These are phyloP conservation scores for Coemansia umbellata DNA, from an alignment of 192 early-diverging fungal species.

Conservation along the genomic window DNA sequence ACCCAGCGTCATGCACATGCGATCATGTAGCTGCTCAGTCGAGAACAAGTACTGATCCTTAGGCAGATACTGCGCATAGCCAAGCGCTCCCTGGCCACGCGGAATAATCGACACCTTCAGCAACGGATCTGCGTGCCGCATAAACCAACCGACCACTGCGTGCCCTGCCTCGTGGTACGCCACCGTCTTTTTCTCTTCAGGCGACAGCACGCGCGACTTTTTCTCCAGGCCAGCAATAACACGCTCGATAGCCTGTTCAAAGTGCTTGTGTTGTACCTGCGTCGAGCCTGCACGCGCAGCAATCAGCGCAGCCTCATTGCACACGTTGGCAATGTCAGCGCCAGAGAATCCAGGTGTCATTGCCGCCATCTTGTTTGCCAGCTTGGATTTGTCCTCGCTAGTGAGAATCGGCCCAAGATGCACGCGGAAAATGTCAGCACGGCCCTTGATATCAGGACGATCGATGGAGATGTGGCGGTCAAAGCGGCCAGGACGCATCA, in stretches of 20 bases:
- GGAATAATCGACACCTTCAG: conserved; percentile 99
- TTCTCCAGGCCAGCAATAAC: conserved; percentile 98
- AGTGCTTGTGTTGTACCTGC: conserved; percentile 79
- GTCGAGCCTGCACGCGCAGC: conserved; percentile 83
- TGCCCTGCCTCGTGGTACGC: conserved; percentile 99
- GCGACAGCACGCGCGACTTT: conserved; percentile 89
- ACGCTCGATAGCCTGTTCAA: conserved; percentile 97
- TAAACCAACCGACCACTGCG: conserved; percentile 97
- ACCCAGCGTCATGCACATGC: conserved; percentile 87
- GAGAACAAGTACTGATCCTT: conserved; percentile 97
- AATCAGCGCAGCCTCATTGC: conserved; percentile 98
- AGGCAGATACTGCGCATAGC: conserved; percentile 98
- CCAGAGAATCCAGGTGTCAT: conserved; percentile 98
- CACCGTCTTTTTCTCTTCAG: conserved; percentile 98
- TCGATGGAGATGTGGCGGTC: conserved; percentile 98
- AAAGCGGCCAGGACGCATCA: conserved; percentile 96
- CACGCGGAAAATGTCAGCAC: conserved; percentile 94
- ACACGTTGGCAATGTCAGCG: conserved; percentile 97
- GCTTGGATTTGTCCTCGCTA: conserved; percentile 68
- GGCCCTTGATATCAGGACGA: conserved; percentile 93
- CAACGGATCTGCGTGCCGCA: conserved; percentile 92
- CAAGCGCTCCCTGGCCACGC: conserved; percentile 89
- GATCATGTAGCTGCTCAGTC: conserved; percentile 84
- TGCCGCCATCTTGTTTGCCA: conserved; percentile 86
- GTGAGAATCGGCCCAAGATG: conserved; percentile 92